phyloP scores from a whole-genome alignment of 139 green algal genomes.

The Parachlorella kessleri region DNA sequence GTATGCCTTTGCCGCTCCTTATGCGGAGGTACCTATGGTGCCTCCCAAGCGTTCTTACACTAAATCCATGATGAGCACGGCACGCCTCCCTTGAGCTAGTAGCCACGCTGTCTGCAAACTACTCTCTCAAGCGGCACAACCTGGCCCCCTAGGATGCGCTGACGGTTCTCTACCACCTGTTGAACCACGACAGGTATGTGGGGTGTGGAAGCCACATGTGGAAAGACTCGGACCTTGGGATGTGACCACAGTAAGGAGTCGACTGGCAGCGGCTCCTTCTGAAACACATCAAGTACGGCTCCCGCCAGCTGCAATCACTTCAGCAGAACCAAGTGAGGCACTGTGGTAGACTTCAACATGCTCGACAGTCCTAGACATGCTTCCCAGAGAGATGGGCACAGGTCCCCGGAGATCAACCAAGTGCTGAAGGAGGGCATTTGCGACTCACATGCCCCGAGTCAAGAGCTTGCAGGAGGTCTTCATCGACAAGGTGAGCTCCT shows the following conservation, averaged over 20 bases:
- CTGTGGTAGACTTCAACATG: too few relatives aligned
- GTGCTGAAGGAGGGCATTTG: too few relatives aligned
- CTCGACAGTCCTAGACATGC: too few relatives aligned
- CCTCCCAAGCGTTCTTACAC: too few relatives aligned
- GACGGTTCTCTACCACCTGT: slow-evolving; percentile 24
- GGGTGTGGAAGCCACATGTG: slow-evolving; percentile 59
- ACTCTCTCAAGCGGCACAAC: neutral
- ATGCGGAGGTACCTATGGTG: too few relatives aligned
- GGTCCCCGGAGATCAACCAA: too few relatives aligned
- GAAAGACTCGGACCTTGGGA: slow-evolving; percentile 51
- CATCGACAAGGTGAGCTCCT: slow-evolving; percentile 56
- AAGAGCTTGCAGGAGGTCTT: slow-evolving; percentile 50
- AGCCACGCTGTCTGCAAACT: slow-evolving; percentile 1
- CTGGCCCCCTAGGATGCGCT: neutral
- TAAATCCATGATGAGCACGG: too few relatives aligned
- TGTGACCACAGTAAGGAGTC: slow-evolving; percentile 55
- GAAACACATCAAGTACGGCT: slow-evolving; percentile 58
- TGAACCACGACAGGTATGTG: slow-evolving; percentile 20
- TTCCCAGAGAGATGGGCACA: too few relatives aligned
- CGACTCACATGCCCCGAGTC: slow-evolving; percentile 38
- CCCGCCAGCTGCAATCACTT: too few relatives aligned
- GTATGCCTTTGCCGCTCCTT: too few relatives aligned
- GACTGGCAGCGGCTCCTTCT: slow-evolving; percentile 55
- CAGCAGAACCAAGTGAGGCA: too few relatives aligned
- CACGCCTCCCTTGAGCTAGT: too few relatives aligned